Conservation (phyloP, 352 stramenopile species). For the Pythium graminicola region DNA sequence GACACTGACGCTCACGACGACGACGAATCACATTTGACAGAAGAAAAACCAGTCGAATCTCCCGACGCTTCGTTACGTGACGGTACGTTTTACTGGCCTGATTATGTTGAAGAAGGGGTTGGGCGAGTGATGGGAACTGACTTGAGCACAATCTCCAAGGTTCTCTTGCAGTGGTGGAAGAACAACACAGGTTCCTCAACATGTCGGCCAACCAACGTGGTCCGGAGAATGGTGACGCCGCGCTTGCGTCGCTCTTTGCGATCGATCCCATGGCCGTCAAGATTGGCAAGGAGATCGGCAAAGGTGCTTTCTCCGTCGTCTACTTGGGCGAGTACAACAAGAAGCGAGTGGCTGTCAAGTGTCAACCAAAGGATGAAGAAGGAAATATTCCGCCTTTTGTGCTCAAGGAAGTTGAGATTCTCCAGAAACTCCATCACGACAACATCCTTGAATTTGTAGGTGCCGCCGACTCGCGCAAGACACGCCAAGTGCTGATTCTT, state of each 20-base stretch:
- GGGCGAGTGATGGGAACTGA: slow-evolving; percentile 17
- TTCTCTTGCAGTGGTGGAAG: background rate
- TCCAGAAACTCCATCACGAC: slow-evolving; percentile 56
- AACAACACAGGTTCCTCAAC: background rate
- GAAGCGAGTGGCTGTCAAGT: slow-evolving; percentile 77
- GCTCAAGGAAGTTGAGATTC: slow-evolving; percentile 68
- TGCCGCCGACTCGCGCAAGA: slow-evolving; percentile 55
- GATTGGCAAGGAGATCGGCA: slow-evolving; percentile 78
- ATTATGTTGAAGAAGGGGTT: slow-evolving; percentile 19
- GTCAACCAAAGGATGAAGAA: slow-evolving; percentile 71
- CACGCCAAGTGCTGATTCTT: slow-evolving; percentile 78
- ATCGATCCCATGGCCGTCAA: slow-evolving; percentile 56
- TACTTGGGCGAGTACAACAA: slow-evolving; percentile 67
- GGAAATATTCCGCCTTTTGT: slow-evolving; percentile 69
- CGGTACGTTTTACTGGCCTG: slow-evolving; percentile 13
- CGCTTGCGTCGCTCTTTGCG: slow-evolving; percentile 34
- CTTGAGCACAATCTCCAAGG: slow-evolving; percentile 1
- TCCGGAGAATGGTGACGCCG: slow-evolving; percentile 19
- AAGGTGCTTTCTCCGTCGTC: slow-evolving; percentile 79
- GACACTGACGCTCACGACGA: background rate
- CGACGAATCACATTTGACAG: background rate
- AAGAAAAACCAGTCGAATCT: background rate
- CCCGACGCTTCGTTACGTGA: slow-evolving; percentile 20
- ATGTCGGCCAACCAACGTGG: slow-evolving; percentile 36
- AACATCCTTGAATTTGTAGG: slow-evolving; percentile 74